phyloP scores from a whole-genome alignment of 2,329 filamentous ascomycete species.

The Diaporthe longicolla region DNA sequence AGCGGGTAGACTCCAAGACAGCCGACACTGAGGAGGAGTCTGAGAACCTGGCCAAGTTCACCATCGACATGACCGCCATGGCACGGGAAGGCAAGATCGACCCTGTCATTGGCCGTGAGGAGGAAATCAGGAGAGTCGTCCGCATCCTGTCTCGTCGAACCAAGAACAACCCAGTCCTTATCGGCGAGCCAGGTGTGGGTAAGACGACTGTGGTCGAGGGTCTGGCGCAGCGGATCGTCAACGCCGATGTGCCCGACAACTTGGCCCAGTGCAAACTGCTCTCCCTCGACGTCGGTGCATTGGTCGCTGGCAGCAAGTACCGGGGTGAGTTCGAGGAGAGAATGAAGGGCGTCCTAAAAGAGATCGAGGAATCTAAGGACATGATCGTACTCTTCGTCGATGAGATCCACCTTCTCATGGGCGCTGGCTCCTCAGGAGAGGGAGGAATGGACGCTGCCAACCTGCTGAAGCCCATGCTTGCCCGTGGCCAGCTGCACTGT shows the following conservation, averaged over 20 bases:
- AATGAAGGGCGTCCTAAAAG: slow-evolving; percentile 99
- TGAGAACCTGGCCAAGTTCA: slow-evolving; percentile 98
- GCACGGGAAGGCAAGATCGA: slow-evolving; percentile 98
- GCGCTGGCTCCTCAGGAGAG: slow-evolving; percentile 92
- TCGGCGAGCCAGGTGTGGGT: slow-evolving; percentile 97
- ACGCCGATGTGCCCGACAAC: slow-evolving; percentile 95
- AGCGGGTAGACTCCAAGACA: slow-evolving; percentile 94
- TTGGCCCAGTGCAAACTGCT: slow-evolving; percentile 93
- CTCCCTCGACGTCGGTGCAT: slow-evolving; percentile 92
- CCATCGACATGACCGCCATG: slow-evolving; percentile 97
- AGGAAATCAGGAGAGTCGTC: slow-evolving; percentile 93
- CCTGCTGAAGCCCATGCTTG: slow-evolving; percentile 97
- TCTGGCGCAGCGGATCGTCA: slow-evolving; percentile 94
- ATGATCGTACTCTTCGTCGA: slow-evolving; percentile 99
- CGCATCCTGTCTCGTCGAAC: slow-evolving; percentile 93
- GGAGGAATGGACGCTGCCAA: slow-evolving; percentile 99
- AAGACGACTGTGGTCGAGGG: slow-evolving; percentile 99
- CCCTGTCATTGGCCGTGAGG: slow-evolving; percentile 95
- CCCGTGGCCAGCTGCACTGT: slow-evolving; percentile 95
- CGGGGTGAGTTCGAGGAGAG: slow-evolving; percentile 98
- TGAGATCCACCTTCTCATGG: slow-evolving; percentile 99
- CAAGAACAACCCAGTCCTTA: slow-evolving; percentile 98
- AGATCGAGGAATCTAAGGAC: slow-evolving; percentile 94
- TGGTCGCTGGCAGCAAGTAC: slow-evolving; percentile 98
- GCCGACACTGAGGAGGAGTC: slow-evolving; percentile 93